These are phyloP conservation scores for Gentiana dahurica DNA, from an alignment of 257 asterid species.

Conservation along the genomic window DNA sequence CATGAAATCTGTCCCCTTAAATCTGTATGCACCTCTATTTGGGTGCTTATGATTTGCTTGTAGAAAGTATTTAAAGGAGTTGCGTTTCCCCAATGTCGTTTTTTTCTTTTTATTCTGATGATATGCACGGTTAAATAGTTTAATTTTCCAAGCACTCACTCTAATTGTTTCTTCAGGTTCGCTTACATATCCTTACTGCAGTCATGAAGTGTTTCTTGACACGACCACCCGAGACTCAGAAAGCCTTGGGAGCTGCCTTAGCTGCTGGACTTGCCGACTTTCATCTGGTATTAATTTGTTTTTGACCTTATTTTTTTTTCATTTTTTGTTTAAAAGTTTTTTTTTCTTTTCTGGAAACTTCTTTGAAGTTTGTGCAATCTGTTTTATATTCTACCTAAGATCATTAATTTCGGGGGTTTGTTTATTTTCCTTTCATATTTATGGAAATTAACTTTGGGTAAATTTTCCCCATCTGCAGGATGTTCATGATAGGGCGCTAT, in stretches of 20 bases:
- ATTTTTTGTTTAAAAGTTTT: conserved; percentile 5
- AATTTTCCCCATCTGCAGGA: conserved; percentile 48
- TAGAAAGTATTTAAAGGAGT: neutral
- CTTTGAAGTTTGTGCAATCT: too few species aligned
- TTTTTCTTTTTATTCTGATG: neutral
- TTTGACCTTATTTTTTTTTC: neutral
- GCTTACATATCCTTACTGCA: conserved; percentile 88
- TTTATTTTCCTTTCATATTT: neutral
- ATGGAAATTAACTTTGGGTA: neutral
- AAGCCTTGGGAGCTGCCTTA: conserved; percentile 82
- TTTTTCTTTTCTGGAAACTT: neutral
- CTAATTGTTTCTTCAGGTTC: conserved; percentile 49
- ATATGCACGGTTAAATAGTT: neutral
- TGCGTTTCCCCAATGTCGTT: neutral
- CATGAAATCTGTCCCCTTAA: too few species aligned
- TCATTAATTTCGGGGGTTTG: conserved; percentile 6
- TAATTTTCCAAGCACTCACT: neutral
- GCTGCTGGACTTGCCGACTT: conserved; percentile 96
- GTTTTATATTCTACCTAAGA: neutral
- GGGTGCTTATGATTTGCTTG: conserved; percentile 1
- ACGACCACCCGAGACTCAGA: conserved; percentile 92
- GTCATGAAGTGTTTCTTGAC: conserved; percentile 86
- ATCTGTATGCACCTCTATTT: neutral
- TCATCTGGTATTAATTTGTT: conserved; percentile 61
- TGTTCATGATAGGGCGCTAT: conserved; percentile 95